Conservation (phyloP, 2,329 filamentous ascomycete species). For the Chrysoporthe puriensis region DNA sequence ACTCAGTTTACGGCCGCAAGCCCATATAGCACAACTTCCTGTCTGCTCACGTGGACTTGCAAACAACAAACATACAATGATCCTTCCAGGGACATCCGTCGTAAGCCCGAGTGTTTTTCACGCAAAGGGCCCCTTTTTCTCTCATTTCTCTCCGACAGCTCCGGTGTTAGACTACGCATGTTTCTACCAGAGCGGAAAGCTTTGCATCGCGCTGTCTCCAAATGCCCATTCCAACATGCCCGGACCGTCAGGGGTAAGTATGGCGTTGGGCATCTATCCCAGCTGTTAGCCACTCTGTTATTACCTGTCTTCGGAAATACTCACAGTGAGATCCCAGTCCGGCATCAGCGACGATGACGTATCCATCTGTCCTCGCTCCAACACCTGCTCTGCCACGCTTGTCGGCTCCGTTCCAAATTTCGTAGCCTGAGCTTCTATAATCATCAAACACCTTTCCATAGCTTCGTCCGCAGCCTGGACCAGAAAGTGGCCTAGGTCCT, state of each 20-base stretch:
- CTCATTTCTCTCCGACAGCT: background rate
- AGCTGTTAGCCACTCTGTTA: background rate
- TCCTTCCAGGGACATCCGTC: background rate
- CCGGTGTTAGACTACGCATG: background rate
- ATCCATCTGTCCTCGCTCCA: slow-evolving; percentile 13
- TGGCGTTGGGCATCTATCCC: slow-evolving; percentile 20
- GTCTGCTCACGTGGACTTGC: background rate
- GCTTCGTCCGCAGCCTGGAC: slow-evolving; percentile 35
- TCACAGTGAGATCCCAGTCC: slow-evolving; percentile 24
- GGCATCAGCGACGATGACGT: slow-evolving; percentile 17
- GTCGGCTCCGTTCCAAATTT: slow-evolving; percentile 20
- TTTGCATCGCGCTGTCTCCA: slow-evolving; percentile 8
- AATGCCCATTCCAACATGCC: slow-evolving; percentile 17
- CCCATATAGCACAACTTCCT: slow-evolving; percentile 1
- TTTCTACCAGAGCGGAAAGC: slow-evolving; percentile 19
- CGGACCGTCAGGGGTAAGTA: slow-evolving; percentile 8
- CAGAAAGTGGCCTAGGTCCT: slow-evolving; percentile 39
- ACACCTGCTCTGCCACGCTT: slow-evolving; percentile 10
- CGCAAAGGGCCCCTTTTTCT: background rate
- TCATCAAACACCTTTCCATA: slow-evolving; percentile 36
- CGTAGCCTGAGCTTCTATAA: slow-evolving; percentile 40
- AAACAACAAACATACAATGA: background rate
- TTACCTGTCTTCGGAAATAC: background rate
- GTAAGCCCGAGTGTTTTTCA: background rate
- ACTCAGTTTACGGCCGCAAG: slow-evolving; percentile 26